A percentile compares a stretch with the other conserved stretches of the same genome.
Conservation (phyloP, 345 rosid species). For the thale cress (Arabidopsis thaliana) region DNA sequence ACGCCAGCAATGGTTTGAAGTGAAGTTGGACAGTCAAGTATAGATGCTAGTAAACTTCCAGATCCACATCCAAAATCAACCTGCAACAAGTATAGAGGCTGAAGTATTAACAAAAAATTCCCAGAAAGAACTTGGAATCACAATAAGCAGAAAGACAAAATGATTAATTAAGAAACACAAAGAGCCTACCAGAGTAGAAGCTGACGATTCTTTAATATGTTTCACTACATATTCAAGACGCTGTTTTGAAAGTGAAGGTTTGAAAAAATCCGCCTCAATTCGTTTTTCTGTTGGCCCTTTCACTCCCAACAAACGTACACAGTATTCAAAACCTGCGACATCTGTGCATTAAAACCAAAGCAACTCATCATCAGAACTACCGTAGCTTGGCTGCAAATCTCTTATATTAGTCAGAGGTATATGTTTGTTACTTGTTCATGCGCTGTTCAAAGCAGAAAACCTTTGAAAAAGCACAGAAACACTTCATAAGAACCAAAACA, state of each 20-base stretch:
- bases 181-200: constrained; percentile 67
- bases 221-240: constrained; percentile 83
- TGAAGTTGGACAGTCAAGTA: constrained; percentile 75
- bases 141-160: not conserved
- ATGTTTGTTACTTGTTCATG: not conserved
- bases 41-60: constrained; percentile 85
- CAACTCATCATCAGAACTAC: constrained; percentile 21
- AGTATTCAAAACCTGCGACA: constrained; percentile 56
- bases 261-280: constrained; percentile 89
- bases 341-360: constrained; percentile 43
- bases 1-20: constrained; percentile 76
- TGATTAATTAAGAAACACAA: not conserved
- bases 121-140: not conserved
- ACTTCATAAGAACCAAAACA: not conserved
- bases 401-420: not conserved
- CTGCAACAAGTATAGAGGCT: constrained; percentile 48
- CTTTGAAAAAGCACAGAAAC: not conserved
- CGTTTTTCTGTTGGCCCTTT: constrained; percentile 81
- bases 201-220: constrained; percentile 70
- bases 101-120: not conserved
- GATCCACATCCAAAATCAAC: constrained; percentile 96
- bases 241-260: constrained; percentile 92
- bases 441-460: not conserved
- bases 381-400: constrained; percentile 13
- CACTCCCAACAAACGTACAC: constrained; percentile 58